A percentile compares a stretch with the other conserved stretches of the same genome.
Evolutionary conservation across 1,284 basidiomycete genomes (phyloP).

Genomic region (Ceraceosorus guamensis): DNA sequence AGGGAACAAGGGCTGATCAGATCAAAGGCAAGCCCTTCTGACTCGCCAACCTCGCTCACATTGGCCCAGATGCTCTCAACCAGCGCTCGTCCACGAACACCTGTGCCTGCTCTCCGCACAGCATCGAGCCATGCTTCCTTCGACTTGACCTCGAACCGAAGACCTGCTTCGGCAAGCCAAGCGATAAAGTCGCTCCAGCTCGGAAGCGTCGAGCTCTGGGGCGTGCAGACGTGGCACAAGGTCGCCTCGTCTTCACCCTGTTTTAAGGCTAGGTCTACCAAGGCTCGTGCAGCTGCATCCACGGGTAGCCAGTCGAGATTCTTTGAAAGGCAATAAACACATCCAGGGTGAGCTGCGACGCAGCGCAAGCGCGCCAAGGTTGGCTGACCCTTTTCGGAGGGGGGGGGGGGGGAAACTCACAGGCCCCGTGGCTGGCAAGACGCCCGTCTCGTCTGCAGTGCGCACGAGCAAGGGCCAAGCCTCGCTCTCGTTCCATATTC

Average conservation of each 20-base stretch:
- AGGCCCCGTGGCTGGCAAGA: constrained; percentile 54
- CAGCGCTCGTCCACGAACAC: constrained; percentile 10
- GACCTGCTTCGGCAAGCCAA: constrained; percentile 60
- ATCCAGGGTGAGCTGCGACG: not conserved
- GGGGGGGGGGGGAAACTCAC: constrained; percentile 3
- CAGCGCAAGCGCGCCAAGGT: not conserved
- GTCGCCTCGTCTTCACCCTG: constrained; percentile 12
- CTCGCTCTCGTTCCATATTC: constrained; percentile 61
- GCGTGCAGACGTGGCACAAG: too few species aligned
- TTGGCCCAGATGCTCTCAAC: constrained; percentile 10
- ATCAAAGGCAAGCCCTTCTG: too few species aligned
- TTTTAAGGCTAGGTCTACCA: constrained; percentile 53
- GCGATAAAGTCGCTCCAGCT: constrained; percentile 54
- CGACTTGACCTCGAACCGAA: constrained; percentile 68
- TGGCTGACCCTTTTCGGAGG: too few species aligned
- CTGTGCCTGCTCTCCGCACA: constrained; percentile 40
- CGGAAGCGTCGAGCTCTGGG: constrained; percentile 9
- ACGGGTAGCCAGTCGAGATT: constrained; percentile 58
- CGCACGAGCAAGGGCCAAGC: constrained; percentile 52
- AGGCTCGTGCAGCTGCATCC: constrained; percentile 55
- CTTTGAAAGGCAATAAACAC: not conserved
- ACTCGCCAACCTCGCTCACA: constrained; percentile 3
- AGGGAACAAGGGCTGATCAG: too few species aligned
- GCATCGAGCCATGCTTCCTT: constrained; percentile 56
- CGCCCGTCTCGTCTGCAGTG: constrained; percentile 51